Evolutionary conservation across 306 rosid genomes (phyloP), one percentile per base, ranked within the genome.

Genomic region (Corylus avellana): DNA sequence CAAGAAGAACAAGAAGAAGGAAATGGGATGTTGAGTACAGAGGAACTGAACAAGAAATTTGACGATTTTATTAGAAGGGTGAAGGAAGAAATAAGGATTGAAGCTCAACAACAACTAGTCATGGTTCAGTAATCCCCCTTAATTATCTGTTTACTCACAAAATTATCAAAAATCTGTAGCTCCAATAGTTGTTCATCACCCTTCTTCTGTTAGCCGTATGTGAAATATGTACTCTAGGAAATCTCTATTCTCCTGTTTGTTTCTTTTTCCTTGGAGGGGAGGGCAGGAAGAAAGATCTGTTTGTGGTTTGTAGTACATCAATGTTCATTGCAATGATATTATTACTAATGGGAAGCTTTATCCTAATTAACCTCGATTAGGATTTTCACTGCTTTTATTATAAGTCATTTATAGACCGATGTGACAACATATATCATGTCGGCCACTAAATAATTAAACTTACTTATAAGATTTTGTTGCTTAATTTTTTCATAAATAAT

Each of bases 61-160:
- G 98, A 94, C 68, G 97, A 94, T 25, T 94, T 94, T 47, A 94
- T 94, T 42, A 89, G 87, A 80, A 94, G 81, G 78, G 88, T 89
- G 93, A 94, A 84, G 87, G 88, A 83, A 81, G 97, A 82, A 85
- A 63, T 92, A 17, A 87, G 91, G 74, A 78, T 88, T 55, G 93
- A 94, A 87, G 93, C 97, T 79, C 78, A 80, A 80, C 69, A 83
- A 42, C 92, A 89, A 62, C 56, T 87, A 35, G 80, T 91, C 29
- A 83, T 89, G 86, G 91, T 87, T 70, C 84, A 74, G 56, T 27
- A 1, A 68, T 61, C 55, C 73, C 46, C 77, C 72, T 59, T 67
- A 56, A 63, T 37, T 2, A 7, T 68, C 35, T 51, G 35, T 50
- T 16, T 37, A 68, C 11, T 42, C 29, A 17, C 72, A 68, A n/a